Evolutionary conservation across 2,329 filamentous ascomycete species (phyloP), one percentile per base, ranked within the genome.

Genomic region (Didymella exigua): DNA sequence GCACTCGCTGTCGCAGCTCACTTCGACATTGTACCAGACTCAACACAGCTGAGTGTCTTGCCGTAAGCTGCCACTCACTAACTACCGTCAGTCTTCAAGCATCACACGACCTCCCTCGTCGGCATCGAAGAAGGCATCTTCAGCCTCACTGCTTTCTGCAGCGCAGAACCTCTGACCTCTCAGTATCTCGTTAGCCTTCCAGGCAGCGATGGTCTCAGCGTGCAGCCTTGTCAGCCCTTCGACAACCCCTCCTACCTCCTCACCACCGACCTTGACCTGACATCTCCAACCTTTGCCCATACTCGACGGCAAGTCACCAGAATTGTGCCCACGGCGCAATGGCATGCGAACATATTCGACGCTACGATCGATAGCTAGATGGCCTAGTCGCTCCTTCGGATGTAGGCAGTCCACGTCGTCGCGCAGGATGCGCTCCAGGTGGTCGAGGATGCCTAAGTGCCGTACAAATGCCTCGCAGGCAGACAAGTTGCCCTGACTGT

Each of bases 371-470:
- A 77, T 80, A 0, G 85, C 85, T 27, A 89, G 62, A 38, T 81
- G 75, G 0, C 88, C 87, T 8, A 96, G 74, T 54, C 86, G 80
- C 69, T 91, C 87, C 72, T 91, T 93, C 8, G 85, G 85, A 68
- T 85, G 82, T 44, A 81, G 77, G 63, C 91, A 95, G 24, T 68
- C 66, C 4, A 68, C 66, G 1, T 46, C 67, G 1, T 79, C 75
- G 0, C 69, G 63, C 9, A 96, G 63, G 10, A 92, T 77, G 2
- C 86, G 81, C 0, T 83, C 76, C 54, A 96, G 73, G 60, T 85
- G 85, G 0, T 75, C 70, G 33, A 92, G 60, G 4, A 97, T 78
- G 0, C 91, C 91, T 3, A 91, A 76, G 0, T 78, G 76, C 38
- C 84, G 80, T 0, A 91, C 71, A 31, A 97, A 80, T 0, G 48